These are phyloP conservation scores for Porodaedalea pini DNA, from an alignment of 1,284 basidiomycete genomes.

Conservation along the genomic window DNA sequence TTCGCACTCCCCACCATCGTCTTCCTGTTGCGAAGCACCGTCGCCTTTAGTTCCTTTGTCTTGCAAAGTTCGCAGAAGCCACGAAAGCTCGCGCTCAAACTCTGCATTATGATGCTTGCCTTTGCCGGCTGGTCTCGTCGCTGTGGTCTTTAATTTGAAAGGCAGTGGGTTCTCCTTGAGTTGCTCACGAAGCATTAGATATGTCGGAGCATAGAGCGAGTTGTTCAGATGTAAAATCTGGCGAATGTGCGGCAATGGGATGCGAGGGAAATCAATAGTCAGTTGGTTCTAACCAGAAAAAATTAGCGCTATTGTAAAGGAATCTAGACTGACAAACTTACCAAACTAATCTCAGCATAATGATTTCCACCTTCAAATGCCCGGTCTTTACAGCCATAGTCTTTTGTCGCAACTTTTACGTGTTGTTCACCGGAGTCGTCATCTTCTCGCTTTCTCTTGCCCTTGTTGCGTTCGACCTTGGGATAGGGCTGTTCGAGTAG, in stretches of 20 bases:
- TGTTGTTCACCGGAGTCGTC: constrained; percentile 26
- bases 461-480: constrained; percentile 39
- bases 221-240: constrained; percentile 36
- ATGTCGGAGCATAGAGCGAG: constrained; percentile 56
- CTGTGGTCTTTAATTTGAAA: constrained; percentile 40
- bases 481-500: constrained; percentile 69
- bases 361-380: constrained; percentile 35
- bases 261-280: constrained; percentile 50
- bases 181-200: constrained; percentile 43
- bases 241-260: constrained; percentile 52
- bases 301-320: background rate
- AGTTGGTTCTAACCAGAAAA: constrained; percentile 44
- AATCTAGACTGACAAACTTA: constrained; percentile 30
- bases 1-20: constrained; percentile 42
- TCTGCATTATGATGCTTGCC: constrained; percentile 38
- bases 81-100: constrained; percentile 41
- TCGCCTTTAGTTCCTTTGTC: constrained; percentile 33
- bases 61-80: constrained; percentile 37
- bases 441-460: constrained; percentile 45
- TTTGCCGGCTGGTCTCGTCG: constrained; percentile 36
- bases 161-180: constrained; percentile 31
- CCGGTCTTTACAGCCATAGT: constrained; percentile 49
- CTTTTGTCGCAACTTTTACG: constrained; percentile 35
- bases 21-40: constrained; percentile 30
- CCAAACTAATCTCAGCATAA: constrained; percentile 51